phyloP scores from a whole-genome alignment of 2,329 filamentous ascomycete species.

The Arachnomyces sp. region DNA sequence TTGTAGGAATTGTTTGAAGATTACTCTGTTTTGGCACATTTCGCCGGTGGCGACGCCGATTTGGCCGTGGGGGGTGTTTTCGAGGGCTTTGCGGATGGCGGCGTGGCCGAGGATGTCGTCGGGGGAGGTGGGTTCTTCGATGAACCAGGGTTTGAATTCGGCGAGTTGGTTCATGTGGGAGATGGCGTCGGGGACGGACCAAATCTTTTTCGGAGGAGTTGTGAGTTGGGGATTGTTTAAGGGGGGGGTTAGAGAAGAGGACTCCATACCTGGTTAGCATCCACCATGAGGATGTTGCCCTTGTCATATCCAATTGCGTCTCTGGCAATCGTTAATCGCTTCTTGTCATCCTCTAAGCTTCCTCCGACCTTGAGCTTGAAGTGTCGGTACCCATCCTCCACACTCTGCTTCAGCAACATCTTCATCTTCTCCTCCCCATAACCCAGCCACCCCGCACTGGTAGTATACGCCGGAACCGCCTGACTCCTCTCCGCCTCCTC shows the following conservation, averaged over 20 bases:
- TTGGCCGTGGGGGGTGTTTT: constrained; percentile 42
- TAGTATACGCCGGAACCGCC: constrained; percentile 86
- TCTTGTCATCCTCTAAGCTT: constrained; percentile 61
- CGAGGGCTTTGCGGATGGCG: constrained; percentile 70
- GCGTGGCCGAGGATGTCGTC: constrained; percentile 87
- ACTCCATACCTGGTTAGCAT: constrained; percentile 77
- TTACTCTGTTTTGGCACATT: constrained; percentile 90
- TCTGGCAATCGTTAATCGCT: constrained; percentile 63
- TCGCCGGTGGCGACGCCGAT: constrained; percentile 87
- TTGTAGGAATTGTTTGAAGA: constrained; percentile 86
- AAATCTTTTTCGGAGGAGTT: constrained; percentile 43
- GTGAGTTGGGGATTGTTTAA: neutral
- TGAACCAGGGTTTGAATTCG: constrained; percentile 79
- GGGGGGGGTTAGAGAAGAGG: constrained; percentile 1
- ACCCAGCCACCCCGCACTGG: constrained; percentile 83
- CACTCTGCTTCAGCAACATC: constrained; percentile 61
- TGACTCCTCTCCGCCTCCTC: constrained; percentile 62
- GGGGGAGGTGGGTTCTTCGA: constrained; percentile 85
- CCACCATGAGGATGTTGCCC: constrained; percentile 82
- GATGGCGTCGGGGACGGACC: constrained; percentile 84
- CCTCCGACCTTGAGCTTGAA: constrained; percentile 89
- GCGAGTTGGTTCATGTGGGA: constrained; percentile 74
- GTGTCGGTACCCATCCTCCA: constrained; percentile 67
- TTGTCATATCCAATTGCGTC: constrained; percentile 73
- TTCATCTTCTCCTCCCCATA: constrained; percentile 85